phyloP scores from a whole-genome alignment of 177 flowering plant genomes.

The Vitis hybrid region DNA sequence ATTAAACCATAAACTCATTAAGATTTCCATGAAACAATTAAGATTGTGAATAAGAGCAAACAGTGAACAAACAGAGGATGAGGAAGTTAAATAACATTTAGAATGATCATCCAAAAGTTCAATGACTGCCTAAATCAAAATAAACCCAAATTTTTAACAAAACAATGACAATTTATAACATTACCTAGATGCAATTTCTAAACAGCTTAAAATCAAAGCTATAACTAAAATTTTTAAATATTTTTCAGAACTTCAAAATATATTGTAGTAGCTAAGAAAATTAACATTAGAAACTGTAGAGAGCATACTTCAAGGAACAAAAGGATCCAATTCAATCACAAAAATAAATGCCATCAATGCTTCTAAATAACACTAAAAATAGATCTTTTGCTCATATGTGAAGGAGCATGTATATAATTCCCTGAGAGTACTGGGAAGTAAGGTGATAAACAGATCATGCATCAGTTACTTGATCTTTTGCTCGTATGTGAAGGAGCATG shows the following conservation, averaged over 20 bases:
- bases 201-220: too few relatives aligned
- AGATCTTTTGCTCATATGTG: too few relatives aligned
- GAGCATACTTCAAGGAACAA: not conserved
- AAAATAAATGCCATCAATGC: too few relatives aligned
- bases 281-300: not conserved
- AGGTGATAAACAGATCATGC: too few relatives aligned
- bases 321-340: not conserved
- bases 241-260: not conserved
- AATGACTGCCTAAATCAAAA: not conserved
- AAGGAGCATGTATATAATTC: too few relatives aligned
- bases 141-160: not conserved
- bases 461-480: too few relatives aligned
- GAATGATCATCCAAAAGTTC: not conserved
- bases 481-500: too few relatives aligned
- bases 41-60: not conserved
- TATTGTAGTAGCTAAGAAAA: not conserved
- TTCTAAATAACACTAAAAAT: too few relatives aligned
- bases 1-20: conserved; percentile 14
- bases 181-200: not conserved
- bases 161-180: not conserved
- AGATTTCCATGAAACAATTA: conserved; percentile 7
- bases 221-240: not conserved
- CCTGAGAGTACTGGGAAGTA: too few relatives aligned
- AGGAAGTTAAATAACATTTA: not conserved
- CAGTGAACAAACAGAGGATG: not conserved